These are phyloP conservation scores for Lolium multiflorum DNA, from an alignment of 176 grass and related monocot genomes.

Conservation along the genomic window DNA sequence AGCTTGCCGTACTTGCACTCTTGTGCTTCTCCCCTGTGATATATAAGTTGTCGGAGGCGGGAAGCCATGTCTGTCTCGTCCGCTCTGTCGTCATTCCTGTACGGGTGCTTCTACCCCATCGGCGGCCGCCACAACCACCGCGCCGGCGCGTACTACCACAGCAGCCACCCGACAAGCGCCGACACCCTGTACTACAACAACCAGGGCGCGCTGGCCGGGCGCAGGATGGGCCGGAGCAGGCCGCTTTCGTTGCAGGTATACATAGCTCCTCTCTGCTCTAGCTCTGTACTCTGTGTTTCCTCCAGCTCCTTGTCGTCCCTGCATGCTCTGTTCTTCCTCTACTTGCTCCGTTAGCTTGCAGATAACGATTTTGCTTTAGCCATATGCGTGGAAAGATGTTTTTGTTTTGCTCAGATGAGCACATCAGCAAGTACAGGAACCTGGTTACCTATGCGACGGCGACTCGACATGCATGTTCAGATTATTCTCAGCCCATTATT, in stretches of 20 bases:
- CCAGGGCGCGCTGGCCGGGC: constrained; percentile 40
- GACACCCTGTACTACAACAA: constrained; percentile 45
- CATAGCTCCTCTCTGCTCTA: neutral
- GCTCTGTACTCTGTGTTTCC: neutral
- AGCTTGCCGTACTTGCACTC: constrained; percentile 13
- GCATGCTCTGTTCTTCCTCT: constrained; percentile 11
- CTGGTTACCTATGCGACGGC: constrained; percentile 28
- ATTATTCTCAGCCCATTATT: constrained; percentile 32
- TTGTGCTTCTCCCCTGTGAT: neutral
- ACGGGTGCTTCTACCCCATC: constrained; percentile 63
- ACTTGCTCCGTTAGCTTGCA: neutral
- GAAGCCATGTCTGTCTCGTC: constrained; percentile 70
- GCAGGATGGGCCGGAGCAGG: constrained; percentile 63
- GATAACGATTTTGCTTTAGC: neutral
- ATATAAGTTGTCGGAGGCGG: constrained; percentile 18
- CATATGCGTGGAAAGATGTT: constrained; percentile 7
- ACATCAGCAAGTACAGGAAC: constrained; percentile 36
- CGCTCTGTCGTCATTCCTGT: constrained; percentile 63
- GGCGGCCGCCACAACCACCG: constrained; percentile 54
- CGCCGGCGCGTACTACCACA: constrained; percentile 63
- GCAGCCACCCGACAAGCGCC: constrained; percentile 62
- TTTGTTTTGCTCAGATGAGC: constrained; percentile 18
- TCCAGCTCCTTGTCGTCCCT: neutral
- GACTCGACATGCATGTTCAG: constrained; percentile 38
- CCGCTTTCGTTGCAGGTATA: constrained; percentile 76